Conservation (phyloP, 2,329 filamentous ascomycete genomes). For the Falciphora oryzae region DNA sequence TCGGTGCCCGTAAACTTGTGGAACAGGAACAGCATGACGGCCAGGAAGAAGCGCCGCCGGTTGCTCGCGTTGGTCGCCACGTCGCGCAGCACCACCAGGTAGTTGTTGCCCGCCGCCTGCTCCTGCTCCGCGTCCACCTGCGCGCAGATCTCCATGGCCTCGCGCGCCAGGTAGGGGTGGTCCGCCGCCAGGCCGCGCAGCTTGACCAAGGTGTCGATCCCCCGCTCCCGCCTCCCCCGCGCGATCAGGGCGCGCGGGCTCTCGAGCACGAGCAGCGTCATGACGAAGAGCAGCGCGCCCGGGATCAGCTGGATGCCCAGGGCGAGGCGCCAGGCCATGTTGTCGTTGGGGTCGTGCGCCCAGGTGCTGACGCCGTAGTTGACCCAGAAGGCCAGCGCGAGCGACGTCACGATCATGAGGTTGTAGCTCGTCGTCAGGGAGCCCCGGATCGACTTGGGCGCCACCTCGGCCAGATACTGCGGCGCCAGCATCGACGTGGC, state of each 20-base stretch:
- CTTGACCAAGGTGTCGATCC: conserved; percentile 29
- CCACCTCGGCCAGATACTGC: conserved; percentile 34
- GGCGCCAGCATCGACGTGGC: conserved; percentile 33
- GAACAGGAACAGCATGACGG: conserved; percentile 27
- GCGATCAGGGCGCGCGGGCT: conserved; percentile 30
- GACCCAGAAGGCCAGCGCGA: conserved; percentile 28
- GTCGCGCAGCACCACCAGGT: conserved; percentile 12
- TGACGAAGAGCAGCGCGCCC: conserved; percentile 27
- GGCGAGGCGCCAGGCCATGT: conserved; percentile 30
- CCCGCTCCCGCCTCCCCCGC: conserved; percentile 28
- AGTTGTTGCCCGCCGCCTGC: conserved; percentile 7
- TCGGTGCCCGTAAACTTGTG: conserved; percentile 37
- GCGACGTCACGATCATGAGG: conserved; percentile 30
- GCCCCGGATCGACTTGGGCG: conserved; percentile 33
- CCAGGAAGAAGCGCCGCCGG: conserved; percentile 21
- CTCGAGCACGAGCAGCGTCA: conserved; percentile 29
- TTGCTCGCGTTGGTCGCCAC: conserved; percentile 21
- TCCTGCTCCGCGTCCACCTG: conserved; percentile 27
- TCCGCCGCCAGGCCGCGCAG: conserved; percentile 32
- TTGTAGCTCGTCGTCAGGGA: conserved; percentile 35
- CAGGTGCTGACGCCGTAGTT: conserved; percentile 24
- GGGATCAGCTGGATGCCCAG: conserved; percentile 33
- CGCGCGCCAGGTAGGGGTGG: conserved; percentile 31
- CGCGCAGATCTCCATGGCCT: conserved; percentile 31
- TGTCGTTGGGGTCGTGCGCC: conserved; percentile 23